Evolutionary conservation across 2,329 filamentous ascomycete genomes (phyloP).

Genomic region (Tothia fuscella): DNA sequence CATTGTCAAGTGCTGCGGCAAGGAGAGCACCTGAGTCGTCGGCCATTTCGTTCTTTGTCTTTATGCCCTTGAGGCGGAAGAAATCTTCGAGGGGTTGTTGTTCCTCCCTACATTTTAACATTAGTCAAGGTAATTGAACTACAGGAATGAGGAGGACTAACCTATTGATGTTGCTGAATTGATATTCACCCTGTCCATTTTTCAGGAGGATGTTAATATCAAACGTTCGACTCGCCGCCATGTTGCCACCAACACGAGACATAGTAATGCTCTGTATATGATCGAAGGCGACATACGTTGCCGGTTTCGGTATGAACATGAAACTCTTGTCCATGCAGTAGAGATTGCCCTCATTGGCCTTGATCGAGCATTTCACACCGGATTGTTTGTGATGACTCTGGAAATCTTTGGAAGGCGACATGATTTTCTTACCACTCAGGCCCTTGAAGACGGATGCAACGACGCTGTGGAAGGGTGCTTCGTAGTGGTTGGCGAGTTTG

Average conservation of each 20-base stretch:
- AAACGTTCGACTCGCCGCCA: conserved; percentile 89
- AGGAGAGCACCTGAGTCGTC: conserved; percentile 64
- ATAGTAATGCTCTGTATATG: conserved; percentile 86
- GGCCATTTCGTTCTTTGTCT: conserved; percentile 97
- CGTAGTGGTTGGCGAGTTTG: conserved; percentile 79
- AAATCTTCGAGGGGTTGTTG: conserved; percentile 94
- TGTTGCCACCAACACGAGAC: conserved; percentile 85
- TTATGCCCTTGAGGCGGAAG: conserved; percentile 89
- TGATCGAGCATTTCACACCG: conserved; percentile 99
- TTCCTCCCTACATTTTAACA: conserved; percentile 51
- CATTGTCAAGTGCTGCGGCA: conserved; percentile 70
- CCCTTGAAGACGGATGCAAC: conserved; percentile 93
- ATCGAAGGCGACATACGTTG: conserved; percentile 93
- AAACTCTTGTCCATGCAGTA: conserved; percentile 98
- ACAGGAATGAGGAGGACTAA: conserved; percentile 21
- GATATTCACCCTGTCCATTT: conserved; percentile 71
- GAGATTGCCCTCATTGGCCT: conserved; percentile 93
- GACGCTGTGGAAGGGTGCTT: conserved; percentile 85
- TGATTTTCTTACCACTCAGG: conserved; percentile 87
- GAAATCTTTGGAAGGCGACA: conserved; percentile 89
- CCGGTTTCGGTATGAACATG: conserved; percentile 97
- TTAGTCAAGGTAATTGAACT: conserved; percentile 16
- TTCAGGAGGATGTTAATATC: conserved; percentile 93
- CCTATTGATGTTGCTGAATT: conserved; percentile 99
- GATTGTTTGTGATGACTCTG: conserved; percentile 83